These are phyloP conservation scores for Talaromyces pinophilus DNA, from an alignment of 2,329 filamentous ascomycete species.

Conservation along the genomic window DNA sequence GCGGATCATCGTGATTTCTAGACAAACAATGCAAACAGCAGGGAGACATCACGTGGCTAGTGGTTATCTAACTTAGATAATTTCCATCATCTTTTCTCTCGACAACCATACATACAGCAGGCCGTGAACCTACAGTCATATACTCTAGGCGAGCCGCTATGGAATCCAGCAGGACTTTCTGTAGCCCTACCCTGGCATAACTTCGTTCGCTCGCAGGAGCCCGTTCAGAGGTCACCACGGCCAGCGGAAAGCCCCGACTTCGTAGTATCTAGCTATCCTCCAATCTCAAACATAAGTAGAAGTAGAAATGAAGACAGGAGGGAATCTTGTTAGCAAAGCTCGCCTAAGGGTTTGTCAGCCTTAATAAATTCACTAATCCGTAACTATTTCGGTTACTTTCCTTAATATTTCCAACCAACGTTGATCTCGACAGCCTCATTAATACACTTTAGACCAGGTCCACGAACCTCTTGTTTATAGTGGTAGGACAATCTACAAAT, in stretches of 20 bases:
- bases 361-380: not conserved
- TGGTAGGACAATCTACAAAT: not conserved
- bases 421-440: not conserved
- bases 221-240: not conserved
- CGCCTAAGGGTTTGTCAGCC: not conserved
- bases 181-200: not conserved
- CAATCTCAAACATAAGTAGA: too few relatives aligned
- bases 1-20: not conserved
- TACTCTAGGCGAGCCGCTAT: not conserved
- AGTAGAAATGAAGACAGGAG: too few relatives aligned
- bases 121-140: not conserved
- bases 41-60: not conserved
- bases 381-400: not conserved
- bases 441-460: not conserved
- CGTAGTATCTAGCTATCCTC: too few relatives aligned
- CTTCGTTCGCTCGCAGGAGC: not conserved
- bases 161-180: not conserved
- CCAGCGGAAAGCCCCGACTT: not conserved
- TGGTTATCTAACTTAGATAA: not conserved
- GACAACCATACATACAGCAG: not conserved
- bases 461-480: not conserved
- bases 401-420: not conserved
- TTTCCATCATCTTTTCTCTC: not conserved
- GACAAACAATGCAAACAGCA: conserved; percentile 5
- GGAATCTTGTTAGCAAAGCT: not conserved